Conservation (phyloP, 371 early-diverging fungal species). For the Mortierella sp. region DNA sequence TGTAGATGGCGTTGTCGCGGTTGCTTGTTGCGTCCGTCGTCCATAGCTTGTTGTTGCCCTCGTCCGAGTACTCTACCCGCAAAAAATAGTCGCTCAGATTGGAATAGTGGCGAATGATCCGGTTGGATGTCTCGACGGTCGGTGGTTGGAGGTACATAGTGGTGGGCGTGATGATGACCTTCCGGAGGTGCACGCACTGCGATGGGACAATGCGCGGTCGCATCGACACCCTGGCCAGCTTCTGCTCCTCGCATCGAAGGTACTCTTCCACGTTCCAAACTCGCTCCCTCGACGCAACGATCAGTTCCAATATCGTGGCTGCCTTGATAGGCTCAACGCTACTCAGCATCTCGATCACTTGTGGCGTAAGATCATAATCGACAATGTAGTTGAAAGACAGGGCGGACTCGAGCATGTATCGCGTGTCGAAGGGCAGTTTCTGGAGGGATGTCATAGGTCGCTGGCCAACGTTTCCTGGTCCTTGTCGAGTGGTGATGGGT, state of each 20-base stretch:
- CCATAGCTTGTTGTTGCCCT: constrained; percentile 62
- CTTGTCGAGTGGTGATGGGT: background rate
- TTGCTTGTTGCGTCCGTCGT: constrained; percentile 45
- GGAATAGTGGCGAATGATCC: constrained; percentile 72
- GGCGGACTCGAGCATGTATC: constrained; percentile 64
- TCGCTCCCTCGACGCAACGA: constrained; percentile 48
- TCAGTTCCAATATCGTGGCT: constrained; percentile 57
- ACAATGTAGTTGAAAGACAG: constrained; percentile 58
- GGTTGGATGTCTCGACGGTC: constrained; percentile 72
- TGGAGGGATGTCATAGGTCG: background rate
- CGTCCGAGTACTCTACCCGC: constrained; percentile 79
- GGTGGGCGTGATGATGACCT: constrained; percentile 73
- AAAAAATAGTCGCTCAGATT: constrained; percentile 70
- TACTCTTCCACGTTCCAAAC: constrained; percentile 58
- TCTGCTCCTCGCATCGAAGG: constrained; percentile 15
- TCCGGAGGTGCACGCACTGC: constrained; percentile 69
- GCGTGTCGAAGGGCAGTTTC: constrained; percentile 56
- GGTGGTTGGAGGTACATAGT: constrained; percentile 70
- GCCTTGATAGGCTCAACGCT: constrained; percentile 49
- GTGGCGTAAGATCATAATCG: constrained; percentile 60
- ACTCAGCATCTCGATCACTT: constrained; percentile 54
- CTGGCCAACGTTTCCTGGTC: background rate
- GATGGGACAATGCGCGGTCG: constrained; percentile 58
- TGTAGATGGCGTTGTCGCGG: constrained; percentile 61
- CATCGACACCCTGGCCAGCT: constrained; percentile 10